Evolutionary conservation across 306 rosid species (phyloP), one percentile per base, ranked within the genome.

Genomic region (Acacia crassicarpa): DNA sequence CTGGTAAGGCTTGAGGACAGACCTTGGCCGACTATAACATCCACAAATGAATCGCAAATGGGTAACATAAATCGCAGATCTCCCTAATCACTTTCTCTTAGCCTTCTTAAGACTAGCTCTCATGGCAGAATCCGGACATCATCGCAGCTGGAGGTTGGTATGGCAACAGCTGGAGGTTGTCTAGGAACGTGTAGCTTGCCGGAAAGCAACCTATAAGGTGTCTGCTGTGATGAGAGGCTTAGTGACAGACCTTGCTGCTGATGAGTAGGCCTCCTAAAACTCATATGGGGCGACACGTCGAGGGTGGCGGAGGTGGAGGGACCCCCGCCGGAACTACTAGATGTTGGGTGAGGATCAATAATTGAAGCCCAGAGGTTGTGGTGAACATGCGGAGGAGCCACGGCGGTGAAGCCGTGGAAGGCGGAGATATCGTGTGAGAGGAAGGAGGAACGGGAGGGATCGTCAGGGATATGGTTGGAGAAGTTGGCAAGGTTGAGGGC

Each of bases 201-300:
- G 9, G 90, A 85, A 6, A 87, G 46, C 0, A 91, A 40, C 67
- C 86, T 45, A 10, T 84, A 84, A 7, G 77, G 41, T 0, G 88
- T 75, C 27, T 90, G 88, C 20, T 90, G 89, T 0, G 97, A 89
- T 0, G 97, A 93, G 54, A 93, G 94, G 78, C 86, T 93, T 8
- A 93, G 86, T 0, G 94, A 93, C 86, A 93, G 68, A 7, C 94
- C 90, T 59, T 90, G 92, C 53, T 85, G 90, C 53, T 85, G 90
- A 14, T 85, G 90, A 14, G 75, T 74, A 15, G 82, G 82, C 72
- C 81, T 72, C 81, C 73, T 62, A 75, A 74, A 77, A 27, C 76
- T 67, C 77, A 84, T 67, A 10, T 78, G 75, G 9, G 75, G 61
- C 4, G 76, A 45, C 15, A 49, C 41, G 4, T 74, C 69, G 1